phyloP scores from a whole-genome alignment of 441 rosid species.

The Kokia cookei region DNA sequence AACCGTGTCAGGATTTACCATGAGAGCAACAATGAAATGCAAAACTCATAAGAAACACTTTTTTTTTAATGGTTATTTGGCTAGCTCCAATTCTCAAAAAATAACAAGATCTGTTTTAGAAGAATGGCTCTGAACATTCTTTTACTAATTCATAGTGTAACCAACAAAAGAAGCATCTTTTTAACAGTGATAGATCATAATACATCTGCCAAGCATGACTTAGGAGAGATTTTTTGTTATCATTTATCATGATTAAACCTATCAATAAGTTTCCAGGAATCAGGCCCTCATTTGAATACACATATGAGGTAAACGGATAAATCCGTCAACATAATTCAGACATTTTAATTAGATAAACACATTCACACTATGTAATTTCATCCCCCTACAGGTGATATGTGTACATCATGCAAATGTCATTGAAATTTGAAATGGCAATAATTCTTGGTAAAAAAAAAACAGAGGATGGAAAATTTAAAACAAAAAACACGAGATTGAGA shows the following conservation, averaged over 20 bases:
- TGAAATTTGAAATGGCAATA: not conserved
- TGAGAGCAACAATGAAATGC: not conserved
- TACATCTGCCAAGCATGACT: not conserved
- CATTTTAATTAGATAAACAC: not conserved
- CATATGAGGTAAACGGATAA: not conserved
- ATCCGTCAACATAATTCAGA: not conserved
- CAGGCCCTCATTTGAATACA: not conserved
- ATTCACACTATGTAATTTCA: not conserved
- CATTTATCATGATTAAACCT: not conserved
- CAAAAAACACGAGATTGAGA: not conserved
- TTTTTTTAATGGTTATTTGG: not conserved
- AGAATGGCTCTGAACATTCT: not conserved
- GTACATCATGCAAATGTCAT: not conserved
- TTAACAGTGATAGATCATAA: not conserved
- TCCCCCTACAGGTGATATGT: not conserved
- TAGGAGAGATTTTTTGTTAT: not conserved
- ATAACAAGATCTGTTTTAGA: not conserved
- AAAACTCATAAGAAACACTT: not conserved
- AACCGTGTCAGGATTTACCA: constrained; percentile 7
- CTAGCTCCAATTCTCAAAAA: not conserved
- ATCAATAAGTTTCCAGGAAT: not conserved
- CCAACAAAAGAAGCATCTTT: not conserved
- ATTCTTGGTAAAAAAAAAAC: not conserved
- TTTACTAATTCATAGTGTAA: not conserved
- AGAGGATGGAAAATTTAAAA: too few species aligned